Evolutionary conservation across 2,329 filamentous ascomycete species (phyloP), one percentile per base, ranked within the genome.

Genomic region (Bimuria novae-zelandiae): DNA sequence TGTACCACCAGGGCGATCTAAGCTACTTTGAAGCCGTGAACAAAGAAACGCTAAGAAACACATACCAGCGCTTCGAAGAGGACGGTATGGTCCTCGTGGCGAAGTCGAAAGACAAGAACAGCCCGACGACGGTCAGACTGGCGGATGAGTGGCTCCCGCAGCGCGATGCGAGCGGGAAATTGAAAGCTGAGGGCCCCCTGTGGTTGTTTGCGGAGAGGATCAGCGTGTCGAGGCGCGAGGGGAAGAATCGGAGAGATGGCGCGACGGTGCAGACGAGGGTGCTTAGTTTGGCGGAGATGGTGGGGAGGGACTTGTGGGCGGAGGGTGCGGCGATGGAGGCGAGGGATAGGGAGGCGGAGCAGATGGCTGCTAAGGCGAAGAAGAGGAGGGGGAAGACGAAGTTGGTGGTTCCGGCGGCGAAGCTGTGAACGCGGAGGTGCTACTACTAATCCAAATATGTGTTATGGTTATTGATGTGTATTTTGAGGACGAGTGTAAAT

Each of bases 21-120:
- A 92, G 89, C 25, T 99, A 99, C 76, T 97, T 97, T 63, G 94
- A 99, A 76, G 92, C 94, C 2, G 93, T 99, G 59, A 99, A 99
- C 79, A 97, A 97, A 66, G 93, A 99, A 74, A 96, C 92, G 0
- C 83, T 99, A 51, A 96, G 94, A 69, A 99, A 99, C 73, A 89
- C 92, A 0, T 97, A 93, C 74, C 82, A 85, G 32, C 85, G 91
- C 14, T 96, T 96, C 67, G 87, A 92, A 63, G 91, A 97, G 67
- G 93, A 97, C 65, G 90, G 92, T 7, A 95, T 97, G 58, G 81
- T 97, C 51, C 78, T 89, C 39, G 82, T 92, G 0, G 60, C 89
- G 25, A 89, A 89, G 64, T 77, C 57, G 1, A 88, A 86, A 63
- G 87, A 88, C 56, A 63, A 80, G 27, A 88, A 88, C 59, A 75